These are phyloP conservation scores for Alternaria infectoria DNA, from an alignment of 2,329 filamentous ascomycete genomes.

Conservation along the genomic window DNA sequence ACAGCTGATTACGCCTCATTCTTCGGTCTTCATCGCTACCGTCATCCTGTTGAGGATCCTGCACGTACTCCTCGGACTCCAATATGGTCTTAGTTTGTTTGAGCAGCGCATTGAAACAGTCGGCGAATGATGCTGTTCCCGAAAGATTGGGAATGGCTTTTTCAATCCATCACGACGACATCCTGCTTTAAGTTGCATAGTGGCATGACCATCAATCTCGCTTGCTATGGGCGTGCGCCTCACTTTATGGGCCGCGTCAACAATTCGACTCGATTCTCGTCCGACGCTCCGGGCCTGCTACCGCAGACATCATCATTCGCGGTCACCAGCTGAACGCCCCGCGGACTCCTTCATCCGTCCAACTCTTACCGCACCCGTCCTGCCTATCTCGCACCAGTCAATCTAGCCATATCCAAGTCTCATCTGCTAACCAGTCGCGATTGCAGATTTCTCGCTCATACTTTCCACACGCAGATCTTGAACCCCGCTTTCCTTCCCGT, in stretches of 20 bases:
- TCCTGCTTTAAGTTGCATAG: constrained; percentile 2
- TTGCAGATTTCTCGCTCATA: constrained; percentile 55
- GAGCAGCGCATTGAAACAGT: constrained; percentile 6
- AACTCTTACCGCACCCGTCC: constrained; percentile 14
- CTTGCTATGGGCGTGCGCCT: constrained; percentile 24
- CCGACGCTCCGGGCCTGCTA: constrained; percentile 1
- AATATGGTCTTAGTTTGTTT: constrained; percentile 1
- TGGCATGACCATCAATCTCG: constrained; percentile 14
- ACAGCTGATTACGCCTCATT: constrained; percentile 35
- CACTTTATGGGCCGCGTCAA: constrained; percentile 21
- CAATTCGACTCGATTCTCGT: constrained; percentile 8
- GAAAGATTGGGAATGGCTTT: constrained; percentile 1
- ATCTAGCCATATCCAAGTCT: constrained; percentile 20
- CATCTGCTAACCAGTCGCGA: constrained; percentile 32
- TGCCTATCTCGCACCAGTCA: constrained; percentile 36
- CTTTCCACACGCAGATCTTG: constrained; percentile 51
- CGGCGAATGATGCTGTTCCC: constrained; percentile 5
- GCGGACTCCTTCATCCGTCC: constrained; percentile 19
- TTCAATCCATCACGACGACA: constrained; percentile 1
- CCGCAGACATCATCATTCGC: constrained; percentile 8
- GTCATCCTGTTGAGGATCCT: constrained; percentile 1
- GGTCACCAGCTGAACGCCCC: constrained; percentile 34
- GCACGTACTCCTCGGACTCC: constrained; percentile 2
- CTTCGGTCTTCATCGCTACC: constrained; percentile 29
- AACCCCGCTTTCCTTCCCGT: constrained; percentile 53